Evolutionary conservation across 306 rosid species (phyloP).

Genomic region (Rosa lucieae): DNA sequence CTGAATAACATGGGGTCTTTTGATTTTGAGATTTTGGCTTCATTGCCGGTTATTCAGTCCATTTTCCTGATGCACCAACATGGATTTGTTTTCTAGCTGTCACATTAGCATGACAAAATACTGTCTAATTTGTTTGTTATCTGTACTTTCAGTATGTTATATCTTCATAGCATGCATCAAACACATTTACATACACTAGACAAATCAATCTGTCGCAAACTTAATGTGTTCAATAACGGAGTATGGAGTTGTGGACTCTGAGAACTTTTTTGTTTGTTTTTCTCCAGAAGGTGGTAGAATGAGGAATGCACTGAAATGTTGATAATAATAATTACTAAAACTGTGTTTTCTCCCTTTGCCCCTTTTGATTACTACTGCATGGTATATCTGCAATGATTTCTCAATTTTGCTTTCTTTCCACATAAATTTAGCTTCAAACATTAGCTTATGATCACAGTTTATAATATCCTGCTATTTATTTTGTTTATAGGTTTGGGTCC

Average conservation of each 20-base stretch:
- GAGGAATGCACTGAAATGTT: not conserved
- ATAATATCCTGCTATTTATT: constrained; percentile 16
- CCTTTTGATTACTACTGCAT: not conserved
- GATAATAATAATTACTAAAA: not conserved
- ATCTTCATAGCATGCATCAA: not conserved
- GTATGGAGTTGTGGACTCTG: not conserved
- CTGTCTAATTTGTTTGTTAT: not conserved
- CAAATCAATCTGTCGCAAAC: not conserved
- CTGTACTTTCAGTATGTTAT: not conserved
- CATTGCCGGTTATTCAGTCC: not conserved
- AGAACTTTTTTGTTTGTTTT: not conserved
- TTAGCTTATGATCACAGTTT: constrained; percentile 11
- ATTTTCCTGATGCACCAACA: not conserved
- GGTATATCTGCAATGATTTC: not conserved
- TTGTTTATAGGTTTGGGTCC: constrained; percentile 86
- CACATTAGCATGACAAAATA: no score
- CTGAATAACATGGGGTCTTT: not conserved
- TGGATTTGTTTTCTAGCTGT: not conserved
- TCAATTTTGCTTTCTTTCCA: not conserved
- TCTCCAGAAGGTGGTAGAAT: not conserved
- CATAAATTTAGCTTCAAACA: not conserved
- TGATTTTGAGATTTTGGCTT: constrained; percentile 23
- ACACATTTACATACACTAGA: not conserved
- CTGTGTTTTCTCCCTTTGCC: not conserved
- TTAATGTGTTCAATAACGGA: not conserved